Evolutionary conservation across 768 basidiomycete species (phyloP).

Genomic region (Collybia mongolica): DNA sequence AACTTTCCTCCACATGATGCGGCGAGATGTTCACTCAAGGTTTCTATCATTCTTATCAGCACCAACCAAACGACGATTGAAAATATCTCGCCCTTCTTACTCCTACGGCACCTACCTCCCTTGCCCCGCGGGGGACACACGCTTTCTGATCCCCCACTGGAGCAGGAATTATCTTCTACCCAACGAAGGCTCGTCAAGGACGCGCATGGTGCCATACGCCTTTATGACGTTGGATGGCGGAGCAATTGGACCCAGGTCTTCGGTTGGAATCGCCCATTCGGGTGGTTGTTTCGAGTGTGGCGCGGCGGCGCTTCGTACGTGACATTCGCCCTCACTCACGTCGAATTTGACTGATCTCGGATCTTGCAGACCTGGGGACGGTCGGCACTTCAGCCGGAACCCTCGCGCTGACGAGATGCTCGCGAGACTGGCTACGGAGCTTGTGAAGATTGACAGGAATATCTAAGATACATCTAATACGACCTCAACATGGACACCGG

Average conservation of each 20-base stretch:
- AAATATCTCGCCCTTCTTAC: conserved; percentile 68
- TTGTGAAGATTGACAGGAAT: conserved; percentile 57
- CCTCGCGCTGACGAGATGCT: conserved; percentile 66
- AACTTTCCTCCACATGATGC: neutral
- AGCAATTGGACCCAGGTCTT: conserved; percentile 70
- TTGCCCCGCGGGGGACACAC: conserved; percentile 48
- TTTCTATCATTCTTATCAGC: conserved; percentile 32
- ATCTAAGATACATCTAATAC: conserved; percentile 2
- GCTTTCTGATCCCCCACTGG: conserved; percentile 68
- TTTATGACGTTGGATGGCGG: conserved; percentile 76
- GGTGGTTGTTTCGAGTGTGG: conserved; percentile 52
- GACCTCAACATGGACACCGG: too few species aligned
- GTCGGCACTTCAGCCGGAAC: conserved; percentile 66
- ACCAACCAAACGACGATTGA: conserved; percentile 89
- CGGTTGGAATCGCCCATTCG: conserved; percentile 51
- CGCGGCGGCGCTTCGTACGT: conserved; percentile 69
- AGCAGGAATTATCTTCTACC: conserved; percentile 63
- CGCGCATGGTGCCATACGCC: conserved; percentile 55
- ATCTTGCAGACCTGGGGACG: conserved; percentile 57
- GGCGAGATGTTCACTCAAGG: too few species aligned
- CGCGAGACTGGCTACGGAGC: conserved; percentile 58
- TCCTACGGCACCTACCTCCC: conserved; percentile 69
- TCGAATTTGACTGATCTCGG: neutral
- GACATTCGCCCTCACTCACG: neutral
- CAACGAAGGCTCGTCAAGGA: conserved; percentile 67